Percentiles rank a stretch among this genome's conserved stretches.
These are phyloP conservation scores for Claviceps humidiphila DNA, from an alignment of 2,329 filamentous ascomycete species.

Conservation along the genomic window DNA sequence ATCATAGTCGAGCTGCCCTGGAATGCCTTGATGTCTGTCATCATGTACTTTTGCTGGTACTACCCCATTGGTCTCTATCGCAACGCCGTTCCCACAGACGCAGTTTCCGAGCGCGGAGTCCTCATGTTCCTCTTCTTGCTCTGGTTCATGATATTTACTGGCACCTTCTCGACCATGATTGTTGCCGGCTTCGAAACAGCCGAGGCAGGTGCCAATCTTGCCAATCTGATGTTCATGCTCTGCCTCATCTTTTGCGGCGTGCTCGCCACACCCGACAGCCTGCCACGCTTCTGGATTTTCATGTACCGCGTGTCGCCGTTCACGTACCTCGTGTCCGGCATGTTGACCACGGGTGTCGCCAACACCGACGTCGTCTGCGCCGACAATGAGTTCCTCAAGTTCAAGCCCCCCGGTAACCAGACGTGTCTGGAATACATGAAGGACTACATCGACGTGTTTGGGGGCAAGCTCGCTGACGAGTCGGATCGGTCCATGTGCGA, in stretches of 20 bases:
- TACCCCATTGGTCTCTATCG: conserved; percentile 68
- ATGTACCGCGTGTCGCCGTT: conserved; percentile 71
- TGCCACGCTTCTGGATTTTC: conserved; percentile 71
- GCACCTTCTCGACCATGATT: conserved; percentile 66
- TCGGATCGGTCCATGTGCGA: conserved; percentile 36
- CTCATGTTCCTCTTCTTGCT: conserved; percentile 69
- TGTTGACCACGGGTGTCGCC: conserved; percentile 58
- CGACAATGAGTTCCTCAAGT: conserved; percentile 52
- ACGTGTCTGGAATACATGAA: conserved; percentile 49
- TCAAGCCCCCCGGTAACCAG: conserved; percentile 44
- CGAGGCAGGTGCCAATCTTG: conserved; percentile 63
- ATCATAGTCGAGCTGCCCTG: conserved; percentile 78
- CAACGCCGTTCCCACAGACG: conserved; percentile 50
- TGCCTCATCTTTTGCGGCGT: conserved; percentile 67
- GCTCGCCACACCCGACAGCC: conserved; percentile 44
- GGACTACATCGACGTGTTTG: conserved; percentile 31
- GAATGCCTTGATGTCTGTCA: conserved; percentile 62
- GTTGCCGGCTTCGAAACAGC: conserved; percentile 65
- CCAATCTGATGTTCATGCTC: conserved; percentile 61
- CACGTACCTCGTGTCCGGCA: conserved; percentile 64
- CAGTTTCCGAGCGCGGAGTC: conserved; percentile 54
- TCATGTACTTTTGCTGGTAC: conserved; percentile 75
- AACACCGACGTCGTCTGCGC: conserved; percentile 54
- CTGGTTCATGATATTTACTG: conserved; percentile 66
- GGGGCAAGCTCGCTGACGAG: conserved; percentile 40